These are phyloP conservation scores for Ogataea hybrid DNA, from an alignment of 1,139 yeast genomes.

Conservation along the genomic window DNA sequence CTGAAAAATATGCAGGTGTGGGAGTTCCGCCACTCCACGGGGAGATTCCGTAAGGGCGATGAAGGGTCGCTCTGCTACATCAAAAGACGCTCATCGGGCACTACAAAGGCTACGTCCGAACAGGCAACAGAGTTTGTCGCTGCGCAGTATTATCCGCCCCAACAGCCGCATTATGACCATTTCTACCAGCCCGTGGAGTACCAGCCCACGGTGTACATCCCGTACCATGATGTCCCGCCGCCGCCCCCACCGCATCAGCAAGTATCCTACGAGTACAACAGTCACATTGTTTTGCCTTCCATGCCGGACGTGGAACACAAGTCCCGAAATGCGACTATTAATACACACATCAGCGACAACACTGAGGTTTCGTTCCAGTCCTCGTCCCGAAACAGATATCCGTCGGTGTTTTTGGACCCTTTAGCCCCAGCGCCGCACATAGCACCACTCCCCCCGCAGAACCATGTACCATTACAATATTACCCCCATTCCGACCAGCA, in stretches of 20 bases:
- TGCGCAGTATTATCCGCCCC: conserved; percentile 1
- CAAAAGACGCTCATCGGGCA: conserved; percentile 63
- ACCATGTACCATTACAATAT: conserved; percentile 5
- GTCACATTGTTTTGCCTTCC: conserved; percentile 2
- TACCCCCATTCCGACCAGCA: conserved; percentile 4
- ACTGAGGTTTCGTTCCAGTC: conserved; percentile 27
- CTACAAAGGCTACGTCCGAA: conserved; percentile 30
- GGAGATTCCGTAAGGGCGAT: conserved; percentile 65
- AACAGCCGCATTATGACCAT: conserved; percentile 7
- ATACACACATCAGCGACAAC: conserved; percentile 19
- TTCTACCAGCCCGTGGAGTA: conserved; percentile 17
- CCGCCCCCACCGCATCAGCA: conserved; percentile 12
- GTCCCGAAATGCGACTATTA: conserved; percentile 17
- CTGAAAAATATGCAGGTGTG: conserved; percentile 38
- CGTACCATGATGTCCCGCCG: conserved; percentile 14
- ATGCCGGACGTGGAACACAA: conserved; percentile 11
- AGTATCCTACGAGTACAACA: conserved; percentile 13
- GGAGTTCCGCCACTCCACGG: conserved; percentile 73
- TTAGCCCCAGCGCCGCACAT: conserved; percentile 33
- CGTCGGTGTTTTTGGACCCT: conserved; percentile 38
- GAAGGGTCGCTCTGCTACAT: conserved; percentile 54
- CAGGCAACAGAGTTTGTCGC: conserved; percentile 6
- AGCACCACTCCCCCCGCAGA: conserved; percentile 3
- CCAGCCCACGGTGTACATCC: conserved; percentile 17
- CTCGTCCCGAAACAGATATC: conserved; percentile 32